phyloP scores from a whole-genome alignment of 768 basidiomycete species.

The Panus rudis region DNA sequence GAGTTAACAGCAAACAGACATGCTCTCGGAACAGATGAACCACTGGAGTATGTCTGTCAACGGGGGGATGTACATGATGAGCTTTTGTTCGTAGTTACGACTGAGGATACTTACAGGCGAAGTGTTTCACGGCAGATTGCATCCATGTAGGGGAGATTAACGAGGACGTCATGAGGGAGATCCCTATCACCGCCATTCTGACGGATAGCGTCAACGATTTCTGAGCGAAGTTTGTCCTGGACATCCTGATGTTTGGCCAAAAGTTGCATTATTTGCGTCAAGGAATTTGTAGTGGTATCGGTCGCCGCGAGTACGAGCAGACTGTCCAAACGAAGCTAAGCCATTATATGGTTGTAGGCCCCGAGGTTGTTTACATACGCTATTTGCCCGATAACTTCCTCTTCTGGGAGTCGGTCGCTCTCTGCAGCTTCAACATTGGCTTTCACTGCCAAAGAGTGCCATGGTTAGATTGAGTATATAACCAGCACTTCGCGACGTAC shows the following conservation, averaged over 20 bases:
- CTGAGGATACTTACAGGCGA: conserved; percentile 29
- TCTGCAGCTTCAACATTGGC: conserved; percentile 5
- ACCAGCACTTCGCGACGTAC: conserved; percentile 15
- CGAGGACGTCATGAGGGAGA: conserved; percentile 34
- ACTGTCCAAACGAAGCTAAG: conserved; percentile 12
- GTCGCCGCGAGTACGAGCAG: conserved; percentile 29
- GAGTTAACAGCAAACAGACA: neutral
- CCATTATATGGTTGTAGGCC: neutral
- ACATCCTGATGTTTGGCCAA: conserved; percentile 24
- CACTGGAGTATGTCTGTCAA: neutral
- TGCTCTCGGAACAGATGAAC: neutral
- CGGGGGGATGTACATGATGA: neutral
- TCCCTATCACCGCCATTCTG: conserved; percentile 16
- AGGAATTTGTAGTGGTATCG: conserved; percentile 23
- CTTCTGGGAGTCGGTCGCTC: conserved; percentile 8
- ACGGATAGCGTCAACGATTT: conserved; percentile 25
- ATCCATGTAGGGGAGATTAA: conserved; percentile 39
- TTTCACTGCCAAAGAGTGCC: conserved; percentile 1
- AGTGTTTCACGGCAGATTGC: conserved; percentile 36
- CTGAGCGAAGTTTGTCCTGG: conserved; percentile 27
- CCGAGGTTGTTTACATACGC: neutral
- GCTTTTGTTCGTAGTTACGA: neutral
- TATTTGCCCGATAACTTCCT: conserved; percentile 5
- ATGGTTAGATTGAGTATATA: neutral
- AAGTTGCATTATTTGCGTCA: conserved; percentile 28